phyloP scores from a whole-genome alignment of 805 yeast genomes.

The Cyberlindnera saturnus region DNA sequence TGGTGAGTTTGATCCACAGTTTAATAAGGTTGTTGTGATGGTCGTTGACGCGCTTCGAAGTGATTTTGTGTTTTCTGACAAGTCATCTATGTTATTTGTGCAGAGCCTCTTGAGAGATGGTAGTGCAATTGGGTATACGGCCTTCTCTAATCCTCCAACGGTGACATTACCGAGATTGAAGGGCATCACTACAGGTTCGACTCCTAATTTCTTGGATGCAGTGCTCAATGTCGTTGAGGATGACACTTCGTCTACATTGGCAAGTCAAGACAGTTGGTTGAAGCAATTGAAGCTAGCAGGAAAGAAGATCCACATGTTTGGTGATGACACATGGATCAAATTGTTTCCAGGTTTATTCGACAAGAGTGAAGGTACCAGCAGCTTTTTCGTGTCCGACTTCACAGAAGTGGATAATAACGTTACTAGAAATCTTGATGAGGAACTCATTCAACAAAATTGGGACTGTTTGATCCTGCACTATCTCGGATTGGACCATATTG shows the following conservation, averaged over 20 bases:
- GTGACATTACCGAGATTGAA: constrained; percentile 92
- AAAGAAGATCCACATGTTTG: constrained; percentile 68
- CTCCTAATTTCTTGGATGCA: constrained; percentile 92
- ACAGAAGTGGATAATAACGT: constrained; percentile 92
- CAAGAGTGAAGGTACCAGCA: constrained; percentile 77
- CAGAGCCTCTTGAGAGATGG: constrained; percentile 64
- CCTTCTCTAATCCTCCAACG: constrained; percentile 91
- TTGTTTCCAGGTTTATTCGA: constrained; percentile 71
- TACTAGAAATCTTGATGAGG: constrained; percentile 71
- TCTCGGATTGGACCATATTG: constrained; percentile 93
- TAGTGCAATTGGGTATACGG: constrained; percentile 81
- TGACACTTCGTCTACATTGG: constrained; percentile 61
- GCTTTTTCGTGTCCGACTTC: constrained; percentile 92
- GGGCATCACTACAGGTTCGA: constrained; percentile 90
- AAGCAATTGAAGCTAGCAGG: constrained; percentile 45
- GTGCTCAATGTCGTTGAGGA: constrained; percentile 90
- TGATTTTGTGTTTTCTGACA: constrained; percentile 70
- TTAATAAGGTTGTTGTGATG: constrained; percentile 67
- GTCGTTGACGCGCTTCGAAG: constrained; percentile 91
- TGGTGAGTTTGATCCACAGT: constrained; percentile 37
- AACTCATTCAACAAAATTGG: constrained; percentile 55
- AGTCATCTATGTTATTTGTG: constrained; percentile 59
- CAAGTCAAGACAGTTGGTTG: constrained; percentile 83
- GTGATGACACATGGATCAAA: constrained; percentile 97
- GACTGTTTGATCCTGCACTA: constrained; percentile 86